phyloP scores from a whole-genome alignment of 2,329 filamentous ascomycete species.

The Fulvia fulva region DNA sequence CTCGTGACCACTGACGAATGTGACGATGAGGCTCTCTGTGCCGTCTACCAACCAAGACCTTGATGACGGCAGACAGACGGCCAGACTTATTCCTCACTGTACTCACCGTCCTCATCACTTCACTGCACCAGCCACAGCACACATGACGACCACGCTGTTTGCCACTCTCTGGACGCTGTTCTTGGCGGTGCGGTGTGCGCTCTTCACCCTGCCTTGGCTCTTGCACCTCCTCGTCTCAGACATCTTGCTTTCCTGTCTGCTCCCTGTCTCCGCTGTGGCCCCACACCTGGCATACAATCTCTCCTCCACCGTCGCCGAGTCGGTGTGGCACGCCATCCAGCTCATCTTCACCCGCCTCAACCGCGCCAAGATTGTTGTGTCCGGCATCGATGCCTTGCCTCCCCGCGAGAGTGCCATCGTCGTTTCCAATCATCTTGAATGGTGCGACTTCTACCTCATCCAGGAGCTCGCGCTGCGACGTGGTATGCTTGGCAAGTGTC shows the following conservation, averaged over 20 bases:
- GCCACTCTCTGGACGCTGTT: conserved; percentile 30
- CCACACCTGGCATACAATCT: conserved; percentile 52
- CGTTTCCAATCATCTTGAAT: conserved; percentile 57
- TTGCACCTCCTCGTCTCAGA: conserved; percentile 51
- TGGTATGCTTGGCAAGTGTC: conserved; percentile 58
- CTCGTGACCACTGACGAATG: background rate
- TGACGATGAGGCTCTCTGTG: background rate
- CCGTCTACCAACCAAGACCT: background rate
- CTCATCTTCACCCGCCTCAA: conserved; percentile 54
- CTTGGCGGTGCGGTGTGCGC: conserved; percentile 35
- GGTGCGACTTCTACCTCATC: conserved; percentile 63
- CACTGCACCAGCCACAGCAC: conserved; percentile 3
- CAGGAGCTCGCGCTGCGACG: conserved; percentile 53
- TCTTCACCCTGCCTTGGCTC: conserved; percentile 48
- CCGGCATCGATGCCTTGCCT: conserved; percentile 49
- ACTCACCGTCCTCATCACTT: too few relatives aligned
- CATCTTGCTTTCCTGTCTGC: conserved; percentile 37
- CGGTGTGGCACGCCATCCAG: conserved; percentile 57
- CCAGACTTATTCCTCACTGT: background rate
- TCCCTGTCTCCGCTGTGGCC: conserved; percentile 31
- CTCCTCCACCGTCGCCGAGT: conserved; percentile 53
- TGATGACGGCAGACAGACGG: background rate
- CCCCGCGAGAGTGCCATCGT: conserved; percentile 57
- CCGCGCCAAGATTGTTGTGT: conserved; percentile 50
- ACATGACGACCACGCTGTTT: background rate